Conservation (phyloP, 169 alveolate species). For the Hammondia hammondi region DNA sequence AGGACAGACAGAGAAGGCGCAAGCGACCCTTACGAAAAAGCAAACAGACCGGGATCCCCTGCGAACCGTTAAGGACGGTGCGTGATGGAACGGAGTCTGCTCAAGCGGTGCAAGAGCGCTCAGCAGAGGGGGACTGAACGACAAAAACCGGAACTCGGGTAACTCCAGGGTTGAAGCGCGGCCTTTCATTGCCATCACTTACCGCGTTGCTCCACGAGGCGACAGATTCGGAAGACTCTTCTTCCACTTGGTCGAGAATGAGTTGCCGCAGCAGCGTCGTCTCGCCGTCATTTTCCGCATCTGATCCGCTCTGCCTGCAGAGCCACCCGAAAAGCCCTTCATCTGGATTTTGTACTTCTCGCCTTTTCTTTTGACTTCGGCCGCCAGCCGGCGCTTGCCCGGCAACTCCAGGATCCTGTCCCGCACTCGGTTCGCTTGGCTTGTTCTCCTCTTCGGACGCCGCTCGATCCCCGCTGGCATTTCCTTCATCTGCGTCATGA, state of each 20-base stretch:
- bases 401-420: not conserved
- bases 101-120: not conserved
- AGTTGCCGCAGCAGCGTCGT: slow-evolving; percentile 19
- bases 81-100: not conserved
- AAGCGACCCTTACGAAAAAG: not conserved
- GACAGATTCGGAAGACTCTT: not conserved
- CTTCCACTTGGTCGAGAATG: slow-evolving; percentile 2
- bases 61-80: not conserved
- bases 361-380: no score
- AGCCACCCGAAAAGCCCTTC: not conserved
- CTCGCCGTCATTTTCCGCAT: not conserved
- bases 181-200: not conserved
- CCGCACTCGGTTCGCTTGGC: not conserved
- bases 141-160: no score
- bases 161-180: no score
- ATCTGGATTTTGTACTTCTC: not conserved
- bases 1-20: not conserved
- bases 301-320: not conserved
- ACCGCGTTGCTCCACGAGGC: slow-evolving; percentile 29
- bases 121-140: not conserved
- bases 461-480: no score
- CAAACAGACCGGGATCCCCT: not conserved
- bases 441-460: not conserved
- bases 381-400: not conserved
- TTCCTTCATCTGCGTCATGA: not conserved